Conservation (phyloP, 768 basidiomycete genomes). For the Mrakia frigida region DNA sequence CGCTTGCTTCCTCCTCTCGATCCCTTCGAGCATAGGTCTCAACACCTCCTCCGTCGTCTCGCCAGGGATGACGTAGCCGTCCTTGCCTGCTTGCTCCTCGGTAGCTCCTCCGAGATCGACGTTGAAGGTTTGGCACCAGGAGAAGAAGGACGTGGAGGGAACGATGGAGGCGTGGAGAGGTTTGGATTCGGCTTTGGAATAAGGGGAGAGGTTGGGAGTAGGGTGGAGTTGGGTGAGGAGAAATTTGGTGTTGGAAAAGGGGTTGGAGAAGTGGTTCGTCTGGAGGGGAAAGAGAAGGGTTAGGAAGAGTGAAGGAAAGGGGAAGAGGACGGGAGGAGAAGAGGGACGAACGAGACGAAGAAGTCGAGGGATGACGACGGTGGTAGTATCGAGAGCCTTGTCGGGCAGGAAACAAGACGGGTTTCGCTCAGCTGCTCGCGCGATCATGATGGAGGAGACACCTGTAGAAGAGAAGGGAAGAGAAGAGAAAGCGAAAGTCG, state of each 20-base stretch:
- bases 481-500: background rate
- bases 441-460: conserved; percentile 92
- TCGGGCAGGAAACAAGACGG: conserved; percentile 74
- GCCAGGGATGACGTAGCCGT: conserved; percentile 54
- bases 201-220: conserved; percentile 49
- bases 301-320: background rate
- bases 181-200: conserved; percentile 22
- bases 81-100: conserved; percentile 57
- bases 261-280: conserved; percentile 70
- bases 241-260: conserved; percentile 82
- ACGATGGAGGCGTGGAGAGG: background rate
- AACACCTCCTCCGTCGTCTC: conserved; percentile 47
- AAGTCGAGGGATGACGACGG: conserved; percentile 65
- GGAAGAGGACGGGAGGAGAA: background rate
- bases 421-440: conserved; percentile 88
- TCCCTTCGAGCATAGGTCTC: conserved; percentile 32
- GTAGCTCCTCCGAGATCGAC: conserved; percentile 35
- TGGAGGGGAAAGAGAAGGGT: conserved; percentile 39
- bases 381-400: conserved; percentile 64
- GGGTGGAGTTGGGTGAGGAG: conserved; percentile 78
- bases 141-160: background rate
- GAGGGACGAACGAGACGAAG: conserved; percentile 58
- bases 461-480: conserved; percentile 46
- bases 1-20: conserved; percentile 27
- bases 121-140: background rate